phyloP scores from a whole-genome alignment of 805 yeast genomes.

The Metschnikowia gelsemii region DNA sequence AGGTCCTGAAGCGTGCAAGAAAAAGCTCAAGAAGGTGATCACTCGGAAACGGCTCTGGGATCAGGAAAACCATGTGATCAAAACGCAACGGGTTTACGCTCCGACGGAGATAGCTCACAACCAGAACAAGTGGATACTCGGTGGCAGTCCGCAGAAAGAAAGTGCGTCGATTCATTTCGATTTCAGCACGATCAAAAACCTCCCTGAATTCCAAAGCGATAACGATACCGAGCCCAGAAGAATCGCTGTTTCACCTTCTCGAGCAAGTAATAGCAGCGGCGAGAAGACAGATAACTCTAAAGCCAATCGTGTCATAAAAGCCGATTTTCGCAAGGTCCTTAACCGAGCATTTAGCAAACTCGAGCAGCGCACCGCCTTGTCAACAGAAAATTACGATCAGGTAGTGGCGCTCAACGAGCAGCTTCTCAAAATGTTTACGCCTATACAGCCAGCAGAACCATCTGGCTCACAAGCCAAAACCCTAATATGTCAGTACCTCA shows the following conservation, averaged over 20 bases:
- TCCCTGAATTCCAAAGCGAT: constrained; percentile 5
- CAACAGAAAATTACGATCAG: constrained; percentile 34
- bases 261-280: background rate
- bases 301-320: constrained; percentile 14
- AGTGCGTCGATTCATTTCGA: constrained; percentile 33
- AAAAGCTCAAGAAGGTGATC: constrained; percentile 31
- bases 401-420: constrained; percentile 23
- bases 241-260: constrained; percentile 4
- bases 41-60: constrained; percentile 40
- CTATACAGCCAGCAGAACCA: constrained; percentile 23
- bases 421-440: constrained; percentile 22
- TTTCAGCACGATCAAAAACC: constrained; percentile 30
- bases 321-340: constrained; percentile 22
- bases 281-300: background rate
- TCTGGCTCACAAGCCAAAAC: constrained; percentile 26
- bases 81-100: constrained; percentile 33
- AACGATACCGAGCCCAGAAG: background rate
- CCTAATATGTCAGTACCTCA: constrained; percentile 39
- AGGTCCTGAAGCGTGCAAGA: constrained; percentile 11
- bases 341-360: constrained; percentile 27
- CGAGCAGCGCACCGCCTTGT: constrained; percentile 31
- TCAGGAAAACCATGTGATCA: constrained; percentile 35
- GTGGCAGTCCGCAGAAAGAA: constrained; percentile 10
- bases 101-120: constrained; percentile 39
- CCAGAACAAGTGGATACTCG: constrained; percentile 31